Percentiles rank a stretch among this genome's conserved stretches.
Conservation (phyloP, 306 rosid genomes). For the Echinosophora koreensis region DNA sequence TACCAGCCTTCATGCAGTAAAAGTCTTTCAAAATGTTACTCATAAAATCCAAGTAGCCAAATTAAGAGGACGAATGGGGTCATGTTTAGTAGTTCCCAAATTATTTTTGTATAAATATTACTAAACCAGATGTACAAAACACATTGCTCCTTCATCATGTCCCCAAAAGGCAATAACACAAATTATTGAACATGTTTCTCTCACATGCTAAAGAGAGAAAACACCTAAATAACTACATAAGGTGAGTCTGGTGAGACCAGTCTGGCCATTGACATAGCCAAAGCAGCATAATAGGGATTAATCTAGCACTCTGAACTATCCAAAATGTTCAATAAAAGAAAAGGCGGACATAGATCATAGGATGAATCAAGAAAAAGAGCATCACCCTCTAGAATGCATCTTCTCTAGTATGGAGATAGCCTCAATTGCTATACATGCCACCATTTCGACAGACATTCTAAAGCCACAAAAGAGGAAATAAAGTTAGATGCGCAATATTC, state of each 20-base stretch:
- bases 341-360: conserved; percentile 24
- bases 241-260: background rate
- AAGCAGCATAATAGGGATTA: background rate
- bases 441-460: conserved; percentile 94
- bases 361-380: conserved; percentile 35
- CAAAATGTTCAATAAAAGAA: conserved; percentile 27
- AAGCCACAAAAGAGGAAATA: conserved; percentile 32
- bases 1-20: background rate
- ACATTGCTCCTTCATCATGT: background rate
- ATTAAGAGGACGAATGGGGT: background rate
- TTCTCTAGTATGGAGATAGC: conserved; percentile 95
- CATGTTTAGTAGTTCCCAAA: background rate
- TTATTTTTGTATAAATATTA: background rate
- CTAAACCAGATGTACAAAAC: conserved; percentile 18
- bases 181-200: background rate
- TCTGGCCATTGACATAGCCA: conserved; percentile 10
- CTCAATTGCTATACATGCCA: conserved; percentile 95
- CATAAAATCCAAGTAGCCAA: conserved; percentile 9
- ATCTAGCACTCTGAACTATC: conserved; percentile 13
- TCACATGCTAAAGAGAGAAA: conserved; percentile 1
- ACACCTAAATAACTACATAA: background rate
- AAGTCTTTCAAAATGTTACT: background rate
- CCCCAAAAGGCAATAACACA: background rate
- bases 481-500: conserved; percentile 27
- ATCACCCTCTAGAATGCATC: conserved; percentile 89